These are phyloP conservation scores for Jimgerdemannia flammicorona DNA, from an alignment of 192 early-diverging fungal genomes.

Conservation along the genomic window DNA sequence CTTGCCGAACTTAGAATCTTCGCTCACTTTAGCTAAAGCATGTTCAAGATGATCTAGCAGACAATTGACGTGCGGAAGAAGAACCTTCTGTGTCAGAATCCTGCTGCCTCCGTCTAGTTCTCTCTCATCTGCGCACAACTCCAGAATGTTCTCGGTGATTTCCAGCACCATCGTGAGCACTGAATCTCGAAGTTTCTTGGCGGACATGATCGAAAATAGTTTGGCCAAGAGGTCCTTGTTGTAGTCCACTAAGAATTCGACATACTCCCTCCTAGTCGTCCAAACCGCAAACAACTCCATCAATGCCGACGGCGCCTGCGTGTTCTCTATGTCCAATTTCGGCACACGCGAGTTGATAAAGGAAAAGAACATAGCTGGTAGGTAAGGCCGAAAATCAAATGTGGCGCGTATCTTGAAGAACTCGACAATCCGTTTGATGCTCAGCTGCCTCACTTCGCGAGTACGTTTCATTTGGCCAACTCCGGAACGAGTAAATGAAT, in stretches of 20 bases:
- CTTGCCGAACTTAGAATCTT: slow-evolving; percentile 44
- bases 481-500: slow-evolving; percentile 2
- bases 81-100: slow-evolving; percentile 36
- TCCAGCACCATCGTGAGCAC: slow-evolving; percentile 71
- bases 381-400: slow-evolving; percentile 77
- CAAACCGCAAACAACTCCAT: slow-evolving; percentile 77
- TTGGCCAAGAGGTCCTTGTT: slow-evolving; percentile 62
- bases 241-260: slow-evolving; percentile 60
- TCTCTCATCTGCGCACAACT: slow-evolving; percentile 49
- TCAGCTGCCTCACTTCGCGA: slow-evolving; percentile 63
- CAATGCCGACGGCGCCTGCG: slow-evolving; percentile 79
- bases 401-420: slow-evolving; percentile 71
- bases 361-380: slow-evolving; percentile 67
- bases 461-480: slow-evolving; percentile 18
- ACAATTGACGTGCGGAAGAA: slow-evolving; percentile 51
- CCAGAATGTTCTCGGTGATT: slow-evolving; percentile 69
- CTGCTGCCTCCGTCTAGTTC: slow-evolving; percentile 30
- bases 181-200: slow-evolving; percentile 71
- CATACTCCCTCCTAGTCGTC: slow-evolving; percentile 64
- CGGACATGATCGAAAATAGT: slow-evolving; percentile 69
- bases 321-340: slow-evolving; percentile 75
- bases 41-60: slow-evolving; percentile 59
- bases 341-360: slow-evolving; percentile 71
- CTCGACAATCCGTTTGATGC: slow-evolving; percentile 69
- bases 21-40: slow-evolving; percentile 39